These are phyloP conservation scores for Xylaria flabelliformis DNA, from an alignment of 495 filamentous ascomycete genomes.

Conservation along the genomic window DNA sequence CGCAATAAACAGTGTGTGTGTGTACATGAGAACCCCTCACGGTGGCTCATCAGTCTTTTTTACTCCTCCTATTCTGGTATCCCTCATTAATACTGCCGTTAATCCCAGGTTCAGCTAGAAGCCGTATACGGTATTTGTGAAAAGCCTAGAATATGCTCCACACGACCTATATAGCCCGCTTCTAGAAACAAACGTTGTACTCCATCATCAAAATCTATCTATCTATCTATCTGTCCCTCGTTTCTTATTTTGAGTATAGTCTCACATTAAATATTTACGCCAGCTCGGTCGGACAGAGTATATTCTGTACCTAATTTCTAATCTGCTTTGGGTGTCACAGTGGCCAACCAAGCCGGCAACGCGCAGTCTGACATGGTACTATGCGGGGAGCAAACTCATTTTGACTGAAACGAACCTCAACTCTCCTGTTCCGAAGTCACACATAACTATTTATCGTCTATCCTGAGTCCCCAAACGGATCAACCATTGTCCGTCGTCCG, in stretches of 20 bases:
- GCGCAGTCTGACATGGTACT: not conserved
- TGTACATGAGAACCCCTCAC: constrained; percentile 5
- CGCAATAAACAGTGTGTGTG: not conserved
- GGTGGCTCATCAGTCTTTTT: not conserved
- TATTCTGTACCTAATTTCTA: not conserved
- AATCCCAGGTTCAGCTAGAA: constrained; percentile 9
- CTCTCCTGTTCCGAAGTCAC: constrained; percentile 5
- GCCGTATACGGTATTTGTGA: constrained; percentile 3
- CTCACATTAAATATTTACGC: not conserved
- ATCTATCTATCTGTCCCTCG: not conserved
- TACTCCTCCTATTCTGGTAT: not conserved
- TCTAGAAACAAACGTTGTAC: constrained; percentile 10
- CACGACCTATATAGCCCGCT: constrained; percentile 9
- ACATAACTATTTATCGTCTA: not conserved
- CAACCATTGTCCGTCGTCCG: not conserved
- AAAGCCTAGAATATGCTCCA: not conserved
- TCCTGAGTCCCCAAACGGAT: not conserved
- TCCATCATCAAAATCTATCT: constrained; percentile 1
- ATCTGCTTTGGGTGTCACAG: not conserved
- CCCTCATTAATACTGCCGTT: constrained; percentile 10
- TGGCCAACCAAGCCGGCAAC: not conserved
- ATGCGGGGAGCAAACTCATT: not conserved
- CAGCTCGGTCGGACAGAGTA: not conserved
- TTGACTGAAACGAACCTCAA: not conserved
- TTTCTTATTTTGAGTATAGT: not conserved